Conservation (phyloP, 805 yeast genomes). For the Teunomyces funiuensis region DNA sequence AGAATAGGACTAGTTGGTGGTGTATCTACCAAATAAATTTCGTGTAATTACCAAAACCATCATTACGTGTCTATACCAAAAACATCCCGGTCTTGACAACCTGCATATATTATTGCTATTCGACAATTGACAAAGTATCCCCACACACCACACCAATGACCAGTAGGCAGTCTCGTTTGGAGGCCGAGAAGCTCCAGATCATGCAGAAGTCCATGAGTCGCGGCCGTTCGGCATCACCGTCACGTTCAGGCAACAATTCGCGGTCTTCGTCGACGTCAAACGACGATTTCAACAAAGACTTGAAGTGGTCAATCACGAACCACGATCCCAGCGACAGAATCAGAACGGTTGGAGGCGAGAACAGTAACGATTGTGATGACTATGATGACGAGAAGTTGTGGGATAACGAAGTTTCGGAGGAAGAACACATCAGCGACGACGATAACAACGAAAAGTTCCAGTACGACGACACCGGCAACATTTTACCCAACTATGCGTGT, state of each 20-base stretch:
- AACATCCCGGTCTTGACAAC: no score
- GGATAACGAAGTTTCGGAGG: slow-evolving; percentile 49
- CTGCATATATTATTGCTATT: no score
- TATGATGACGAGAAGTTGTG: slow-evolving; percentile 17
- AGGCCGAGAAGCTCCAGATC: slow-evolving; percentile 43
- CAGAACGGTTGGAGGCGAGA: slow-evolving; percentile 9
- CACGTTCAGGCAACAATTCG: slow-evolving; percentile 24
- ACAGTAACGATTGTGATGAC: no score
- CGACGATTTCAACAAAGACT: slow-evolving; percentile 40
- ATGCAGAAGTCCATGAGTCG: slow-evolving; percentile 39
- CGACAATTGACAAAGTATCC: no score
- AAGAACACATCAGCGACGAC: slow-evolving; percentile 60
- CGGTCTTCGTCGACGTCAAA: slow-evolving; percentile 37
- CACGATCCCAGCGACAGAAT: slow-evolving; percentile 72
- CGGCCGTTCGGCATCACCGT: slow-evolving; percentile 39
- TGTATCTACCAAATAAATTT: background rate
- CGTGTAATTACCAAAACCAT: no score
- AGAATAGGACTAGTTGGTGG: slow-evolving; percentile 6
- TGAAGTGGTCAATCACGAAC: slow-evolving; percentile 65
- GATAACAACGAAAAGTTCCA: slow-evolving; percentile 58
- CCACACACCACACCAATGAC: slow-evolving; percentile 26
- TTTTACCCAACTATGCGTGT: slow-evolving; percentile 57
- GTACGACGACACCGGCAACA: slow-evolving; percentile 59
- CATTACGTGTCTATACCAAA: no score
- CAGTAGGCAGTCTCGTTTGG: slow-evolving; percentile 36